A percentile compares a stretch with the other conserved stretches of the same genome.
phyloP scores from a whole-genome alignment of 768 basidiomycete species.

The Mycena galopus region DNA sequence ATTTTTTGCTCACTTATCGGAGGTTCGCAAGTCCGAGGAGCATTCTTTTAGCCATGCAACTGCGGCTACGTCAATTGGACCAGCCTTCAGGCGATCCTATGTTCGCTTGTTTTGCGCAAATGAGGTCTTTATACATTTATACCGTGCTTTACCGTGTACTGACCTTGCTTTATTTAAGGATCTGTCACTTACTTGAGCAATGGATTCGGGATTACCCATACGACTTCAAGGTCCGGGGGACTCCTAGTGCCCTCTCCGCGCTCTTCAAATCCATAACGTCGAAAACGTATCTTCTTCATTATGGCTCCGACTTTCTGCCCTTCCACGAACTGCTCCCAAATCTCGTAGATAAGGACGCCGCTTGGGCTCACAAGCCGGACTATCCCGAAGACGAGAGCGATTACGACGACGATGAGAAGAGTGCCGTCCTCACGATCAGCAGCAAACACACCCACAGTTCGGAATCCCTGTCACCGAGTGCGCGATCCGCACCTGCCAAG shows the following conservation, averaged over 20 bases:
- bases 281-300: constrained; percentile 87
- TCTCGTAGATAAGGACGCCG: constrained; percentile 74
- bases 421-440: constrained; percentile 42
- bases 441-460: constrained; percentile 37
- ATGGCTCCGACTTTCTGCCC: constrained; percentile 85
- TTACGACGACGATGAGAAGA: constrained; percentile 56
- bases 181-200: constrained; percentile 81
- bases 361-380: constrained; percentile 82
- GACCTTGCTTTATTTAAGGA: constrained; percentile 56
- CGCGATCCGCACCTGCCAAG: constrained; percentile 38
- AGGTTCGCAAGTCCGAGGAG: constrained; percentile 85
- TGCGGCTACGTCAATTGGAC: constrained; percentile 84
- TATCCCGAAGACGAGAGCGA: constrained; percentile 72
- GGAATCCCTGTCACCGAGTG: constrained; percentile 34
- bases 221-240: constrained; percentile 85
- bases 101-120: constrained; percentile 90
- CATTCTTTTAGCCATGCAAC: constrained; percentile 89
- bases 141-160: constrained; percentile 10
- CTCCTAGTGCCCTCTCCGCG: constrained; percentile 78
- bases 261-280: constrained; percentile 84
- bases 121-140: constrained; percentile 67
- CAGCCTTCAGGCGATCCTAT: constrained; percentile 82
- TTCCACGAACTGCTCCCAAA: constrained; percentile 78
- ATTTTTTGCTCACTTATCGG: constrained; percentile 88
- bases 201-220: constrained; percentile 84